phyloP scores from a whole-genome alignment of 2,329 filamentous ascomycete genomes.

The Colletotrichum navitas region DNA sequence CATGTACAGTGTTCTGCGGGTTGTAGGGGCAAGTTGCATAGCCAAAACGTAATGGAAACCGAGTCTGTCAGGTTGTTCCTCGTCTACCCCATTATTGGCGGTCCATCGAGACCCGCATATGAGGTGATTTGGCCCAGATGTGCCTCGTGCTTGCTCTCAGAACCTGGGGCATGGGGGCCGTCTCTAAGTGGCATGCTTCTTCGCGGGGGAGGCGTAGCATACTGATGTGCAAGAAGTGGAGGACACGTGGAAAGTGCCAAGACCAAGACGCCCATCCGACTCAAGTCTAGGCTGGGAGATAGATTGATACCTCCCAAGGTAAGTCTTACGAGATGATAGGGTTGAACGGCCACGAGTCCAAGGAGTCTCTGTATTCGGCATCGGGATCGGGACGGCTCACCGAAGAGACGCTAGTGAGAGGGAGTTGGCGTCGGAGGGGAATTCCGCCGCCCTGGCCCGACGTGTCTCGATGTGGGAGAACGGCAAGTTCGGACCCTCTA shows the following conservation, averaged over 20 bases:
- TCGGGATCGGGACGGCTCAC: slow-evolving; percentile 21
- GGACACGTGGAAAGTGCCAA: neutral
- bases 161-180: slow-evolving; percentile 1
- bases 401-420: neutral
- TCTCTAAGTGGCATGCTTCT: neutral
- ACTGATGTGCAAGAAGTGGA: neutral
- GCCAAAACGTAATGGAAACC: slow-evolving; percentile 12
- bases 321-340: slow-evolving; percentile 14
- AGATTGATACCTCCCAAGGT: neutral
- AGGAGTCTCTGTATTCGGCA: slow-evolving; percentile 19
- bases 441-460: slow-evolving; percentile 22
- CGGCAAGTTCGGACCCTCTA: slow-evolving; percentile 6
- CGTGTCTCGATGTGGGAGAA: slow-evolving; percentile 12
- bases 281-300: slow-evolving; percentile 15
- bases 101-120: neutral
- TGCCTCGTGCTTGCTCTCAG: neutral
- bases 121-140: neutral
- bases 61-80: slow-evolving; percentile 1
- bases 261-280: slow-evolving; percentile 8
- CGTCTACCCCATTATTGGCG: neutral
- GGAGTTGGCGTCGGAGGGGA: slow-evolving; percentile 15
- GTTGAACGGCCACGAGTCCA: neutral
- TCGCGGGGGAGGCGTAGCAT: neutral
- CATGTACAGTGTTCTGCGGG: neutral
- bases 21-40: neutral